Base-by-base conservation (phyloP, 805 yeast species). In the Citeromyces nyonsensis region DNA sequence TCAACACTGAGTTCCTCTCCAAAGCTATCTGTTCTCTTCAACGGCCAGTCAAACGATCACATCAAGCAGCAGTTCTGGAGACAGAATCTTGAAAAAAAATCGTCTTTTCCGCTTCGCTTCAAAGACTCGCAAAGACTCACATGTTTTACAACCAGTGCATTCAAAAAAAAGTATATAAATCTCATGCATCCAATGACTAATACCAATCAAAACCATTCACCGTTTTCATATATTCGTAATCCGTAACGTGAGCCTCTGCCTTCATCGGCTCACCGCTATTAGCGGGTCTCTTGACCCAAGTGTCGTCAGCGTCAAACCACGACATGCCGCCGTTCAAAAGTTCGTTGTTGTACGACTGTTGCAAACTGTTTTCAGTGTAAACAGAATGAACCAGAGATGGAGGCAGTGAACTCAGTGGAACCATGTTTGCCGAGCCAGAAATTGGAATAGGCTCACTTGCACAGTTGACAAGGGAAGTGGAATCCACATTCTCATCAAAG, bases 81-180 rank as follows among this genome's bases (percentile, higher is more conserved):
- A n/a, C n/a, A n/a, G n/a, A n/a, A n/a, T n/a, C n/a, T n/a, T n/a
- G n/a, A n/a, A n/a, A n/a, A n/a, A n/a, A n/a, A n/a, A 18, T 18
- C 22, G 7, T 7, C 22, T 18, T 7, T 18, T 18, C 22, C 22
- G 22, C 22, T 18, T 18, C 22, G 22, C 22, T 5, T 18, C 22
- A 18, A 7, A 18, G 22, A 18, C 7, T 5, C 5, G 5, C 22
- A 18, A 18, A 5, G 95, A 49, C 80, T 79, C 46, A 83, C n/a
- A n/a, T n/a, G n/a, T n/a, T n/a, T 77, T 33, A 80, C 91, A 57
- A 85, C 85, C n/a, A 85, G 79, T 35, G 81, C 63, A 42, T 88
- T 85, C 44, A 85, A 57, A 36, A 85, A 60, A 29, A 84, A 81
- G 36, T 18, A 18, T 18, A 18, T 18, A 18, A 18, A 18, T 18